Evolutionary conservation across 2,329 filamentous ascomycete genomes (phyloP).

Genomic region (Penicillium oxalicum): DNA sequence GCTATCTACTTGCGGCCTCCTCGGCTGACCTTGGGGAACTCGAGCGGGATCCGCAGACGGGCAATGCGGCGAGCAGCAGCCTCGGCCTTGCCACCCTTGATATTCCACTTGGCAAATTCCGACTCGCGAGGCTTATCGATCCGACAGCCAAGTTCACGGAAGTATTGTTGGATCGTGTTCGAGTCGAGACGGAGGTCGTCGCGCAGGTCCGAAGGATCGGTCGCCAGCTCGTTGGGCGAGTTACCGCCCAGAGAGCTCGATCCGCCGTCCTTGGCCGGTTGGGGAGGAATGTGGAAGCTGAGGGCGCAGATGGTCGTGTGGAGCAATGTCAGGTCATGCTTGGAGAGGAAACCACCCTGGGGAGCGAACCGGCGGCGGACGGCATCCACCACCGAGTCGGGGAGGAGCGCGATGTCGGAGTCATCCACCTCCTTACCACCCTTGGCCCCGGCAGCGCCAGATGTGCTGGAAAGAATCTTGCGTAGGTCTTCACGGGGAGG

Average conservation of each 20-base stretch:
- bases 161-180: constrained; percentile 34
- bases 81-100: constrained; percentile 57
- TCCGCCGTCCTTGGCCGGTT: constrained; percentile 33
- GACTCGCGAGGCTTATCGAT: constrained; percentile 37
- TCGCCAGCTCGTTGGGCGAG: constrained; percentile 35
- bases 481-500: constrained; percentile 38
- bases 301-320: constrained; percentile 44
- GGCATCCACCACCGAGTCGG: constrained; percentile 37
- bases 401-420: constrained; percentile 20
- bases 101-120: constrained; percentile 39
- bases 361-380: constrained; percentile 41
- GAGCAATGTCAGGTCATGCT: constrained; percentile 39
- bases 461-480: constrained; percentile 29
- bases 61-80: constrained; percentile 53
- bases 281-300: constrained; percentile 41
- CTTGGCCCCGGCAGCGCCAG: constrained; percentile 8
- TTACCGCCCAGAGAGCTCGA: constrained; percentile 33
- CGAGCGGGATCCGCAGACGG: constrained; percentile 67
- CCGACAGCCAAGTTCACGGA: constrained; percentile 43
- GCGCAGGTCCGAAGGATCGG: constrained; percentile 41
- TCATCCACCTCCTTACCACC: constrained; percentile 16
- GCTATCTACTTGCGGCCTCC: constrained; percentile 27
- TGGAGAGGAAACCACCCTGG: constrained; percentile 28
- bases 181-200: constrained; percentile 41
- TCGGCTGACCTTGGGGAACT: constrained; percentile 64